Conservation (phyloP, 805 yeast genomes). For the Lachancea nothofagi region DNA sequence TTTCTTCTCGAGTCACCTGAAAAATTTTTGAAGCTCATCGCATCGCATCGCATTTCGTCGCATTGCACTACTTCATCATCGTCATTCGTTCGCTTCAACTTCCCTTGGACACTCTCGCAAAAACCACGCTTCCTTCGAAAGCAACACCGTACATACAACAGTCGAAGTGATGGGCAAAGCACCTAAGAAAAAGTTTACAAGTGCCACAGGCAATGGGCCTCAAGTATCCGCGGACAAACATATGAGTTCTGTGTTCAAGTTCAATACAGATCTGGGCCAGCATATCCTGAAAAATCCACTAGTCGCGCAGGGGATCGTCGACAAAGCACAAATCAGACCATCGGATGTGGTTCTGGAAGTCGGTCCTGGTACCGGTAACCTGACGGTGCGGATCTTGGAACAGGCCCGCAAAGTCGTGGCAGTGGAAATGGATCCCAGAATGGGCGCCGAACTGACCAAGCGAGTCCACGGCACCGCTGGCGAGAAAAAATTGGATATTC, state of each 20-base stretch:
- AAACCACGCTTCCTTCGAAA: no score
- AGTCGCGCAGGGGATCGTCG: constrained; percentile 97
- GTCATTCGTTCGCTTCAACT: no score
- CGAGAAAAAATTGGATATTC: constrained; percentile 83
- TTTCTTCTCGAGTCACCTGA: constrained; percentile 5
- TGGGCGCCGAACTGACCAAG: constrained; percentile 98
- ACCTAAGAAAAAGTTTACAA: constrained; percentile 54
- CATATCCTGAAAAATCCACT: constrained; percentile 94
- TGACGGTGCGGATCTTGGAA: constrained; percentile 87
- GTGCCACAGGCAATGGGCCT: constrained; percentile 43
- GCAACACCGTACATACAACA: no score
- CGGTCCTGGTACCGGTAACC: constrained; percentile 98
- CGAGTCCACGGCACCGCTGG: constrained; percentile 96
- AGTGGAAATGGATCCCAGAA: constrained; percentile 98
- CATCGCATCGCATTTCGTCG: constrained; percentile 1
- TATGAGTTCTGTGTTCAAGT: constrained; percentile 76
- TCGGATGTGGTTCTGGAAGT: constrained; percentile 92
- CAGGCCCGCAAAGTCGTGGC: constrained; percentile 93
- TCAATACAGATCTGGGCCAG: constrained; percentile 95
- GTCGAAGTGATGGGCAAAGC: constrained; percentile 50
- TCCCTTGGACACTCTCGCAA: no score
- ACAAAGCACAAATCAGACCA: constrained; percentile 88
- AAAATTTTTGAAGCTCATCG: constrained; percentile 4
- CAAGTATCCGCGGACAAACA: constrained; percentile 68
- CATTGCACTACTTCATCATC: neutral